Evolutionary conservation across 305 asterid genomes (phyloP), one percentile per base, ranked within the genome.

Genomic region (Rubia occidens): DNA sequence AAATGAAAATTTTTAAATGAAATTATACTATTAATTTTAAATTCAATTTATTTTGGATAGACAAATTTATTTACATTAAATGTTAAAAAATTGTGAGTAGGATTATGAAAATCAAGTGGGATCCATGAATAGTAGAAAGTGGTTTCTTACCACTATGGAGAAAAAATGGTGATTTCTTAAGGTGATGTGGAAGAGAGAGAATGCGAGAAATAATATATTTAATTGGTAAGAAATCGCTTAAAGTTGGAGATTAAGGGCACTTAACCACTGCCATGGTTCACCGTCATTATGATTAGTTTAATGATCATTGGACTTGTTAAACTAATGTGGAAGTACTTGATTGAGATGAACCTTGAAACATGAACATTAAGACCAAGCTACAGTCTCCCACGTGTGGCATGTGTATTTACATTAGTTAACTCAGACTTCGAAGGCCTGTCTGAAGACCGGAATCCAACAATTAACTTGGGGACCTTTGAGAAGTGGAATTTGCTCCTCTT

Each of bases 381-480:
- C 80, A 62, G 85, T 75, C 85, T 82, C 93, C 96, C 94, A 90
- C 87, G 79, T 82, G 89, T 68, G 67, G 86, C 95, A 90, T 81
- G 95, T 86, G 95, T 56, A 72, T 69, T 77, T 70, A 74, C 78
- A 77, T 81, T 80, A 80, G 75, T 89, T 79, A 78, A 81, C 73
- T 76, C 60, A 63, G 78, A 74, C 43, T 66, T 76, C 58, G 72
- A 75, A 20, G 58, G 35, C 35, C 61, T 56, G 69, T 72, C 78
- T 66, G 70, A 78, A 73, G 74, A 75, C 78, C 85, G 75, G 75
- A 86, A 82, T 80, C 90, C 91, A 85, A 85, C 77, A 83, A 70
- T 68, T 80, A 76, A 75, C 84, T 86, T 75, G 67, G 51, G 17
- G 51, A 45, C 51, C 0, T 45, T 11, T 45, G 4, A 9, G 51